Percentiles rank a stretch among this genome's conserved stretches.
Conservation (phyloP, 108 stramenopile species). For the Epipyxis sp. region DNA sequence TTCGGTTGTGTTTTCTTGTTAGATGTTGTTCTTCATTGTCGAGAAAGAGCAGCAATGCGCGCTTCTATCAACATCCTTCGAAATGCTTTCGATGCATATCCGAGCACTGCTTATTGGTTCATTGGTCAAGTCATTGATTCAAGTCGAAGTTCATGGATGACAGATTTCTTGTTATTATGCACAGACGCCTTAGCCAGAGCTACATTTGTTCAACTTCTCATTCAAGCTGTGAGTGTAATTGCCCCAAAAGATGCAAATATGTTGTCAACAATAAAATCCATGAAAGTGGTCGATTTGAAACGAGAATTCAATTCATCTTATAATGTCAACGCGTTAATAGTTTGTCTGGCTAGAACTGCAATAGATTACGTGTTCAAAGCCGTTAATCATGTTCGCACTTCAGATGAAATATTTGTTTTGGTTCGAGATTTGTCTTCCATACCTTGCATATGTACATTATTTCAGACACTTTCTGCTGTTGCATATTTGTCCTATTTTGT, state of each 20-base stretch:
- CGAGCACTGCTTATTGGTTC: background rate
- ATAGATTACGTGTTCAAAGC: slow-evolving; percentile 20
- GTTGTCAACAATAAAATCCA: background rate
- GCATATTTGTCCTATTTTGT: slow-evolving; percentile 2
- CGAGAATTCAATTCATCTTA: background rate
- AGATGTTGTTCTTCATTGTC: slow-evolving; percentile 1
- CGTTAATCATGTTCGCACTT: background rate
- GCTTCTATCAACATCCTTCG: background rate
- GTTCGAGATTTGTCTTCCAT: background rate
- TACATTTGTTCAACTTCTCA: background rate
- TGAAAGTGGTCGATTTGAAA: background rate
- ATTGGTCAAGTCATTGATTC: background rate
- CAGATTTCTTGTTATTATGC: background rate
- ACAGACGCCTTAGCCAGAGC: background rate
- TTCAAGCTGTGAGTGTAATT: background rate
- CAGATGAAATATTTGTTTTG: slow-evolving; percentile 28
- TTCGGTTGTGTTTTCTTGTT: slow-evolving; percentile 51
- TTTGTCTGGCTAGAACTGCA: background rate
- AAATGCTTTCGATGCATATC: background rate
- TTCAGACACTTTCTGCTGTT: background rate
- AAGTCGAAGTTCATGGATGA: background rate
- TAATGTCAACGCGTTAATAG: background rate
- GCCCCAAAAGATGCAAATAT: background rate
- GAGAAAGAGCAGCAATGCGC: background rate
- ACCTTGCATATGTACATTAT: background rate